Conservation (phyloP, 2,329 filamentous ascomycete genomes). For the Penicillium fuscoglaucum region DNA sequence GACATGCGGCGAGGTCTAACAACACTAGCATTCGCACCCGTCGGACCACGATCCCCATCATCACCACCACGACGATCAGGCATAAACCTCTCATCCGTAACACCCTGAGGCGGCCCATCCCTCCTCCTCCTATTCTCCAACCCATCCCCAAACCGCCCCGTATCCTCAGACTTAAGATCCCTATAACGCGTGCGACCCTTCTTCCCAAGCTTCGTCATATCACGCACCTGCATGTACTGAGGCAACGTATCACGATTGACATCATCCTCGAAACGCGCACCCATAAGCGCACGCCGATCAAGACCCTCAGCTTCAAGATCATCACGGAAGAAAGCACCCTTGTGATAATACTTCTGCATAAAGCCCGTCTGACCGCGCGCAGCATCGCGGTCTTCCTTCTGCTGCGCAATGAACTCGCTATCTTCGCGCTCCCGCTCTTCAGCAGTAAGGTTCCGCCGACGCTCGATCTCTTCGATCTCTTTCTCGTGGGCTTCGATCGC, state of each 20-base stretch:
- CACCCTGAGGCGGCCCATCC: constrained; percentile 38
- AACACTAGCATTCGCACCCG: constrained; percentile 49
- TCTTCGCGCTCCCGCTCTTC: constrained; percentile 88
- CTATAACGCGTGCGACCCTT: constrained; percentile 89
- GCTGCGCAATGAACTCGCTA: constrained; percentile 70
- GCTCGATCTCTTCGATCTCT: constrained; percentile 85
- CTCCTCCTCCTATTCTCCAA: constrained; percentile 30
- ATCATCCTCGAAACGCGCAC: constrained; percentile 78
- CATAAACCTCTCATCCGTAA: constrained; percentile 50
- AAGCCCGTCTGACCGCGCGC: constrained; percentile 77
- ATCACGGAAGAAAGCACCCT: constrained; percentile 91
- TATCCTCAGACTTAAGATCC: constrained; percentile 87
- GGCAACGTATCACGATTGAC: constrained; percentile 82
- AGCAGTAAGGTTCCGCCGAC: constrained; percentile 78
- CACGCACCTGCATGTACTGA: constrained; percentile 86
- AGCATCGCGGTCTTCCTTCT: constrained; percentile 75
- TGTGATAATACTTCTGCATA: constrained; percentile 97
- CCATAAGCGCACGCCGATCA: constrained; percentile 81
- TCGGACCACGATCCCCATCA: constrained; percentile 35
- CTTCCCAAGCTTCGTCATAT: constrained; percentile 90
- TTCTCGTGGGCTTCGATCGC: constrained; percentile 80
- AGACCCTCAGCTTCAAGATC: constrained; percentile 74
- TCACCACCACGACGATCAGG: constrained; percentile 44
- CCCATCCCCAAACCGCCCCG: constrained; percentile 70
- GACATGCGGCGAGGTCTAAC: constrained; percentile 42